Percentiles rank a stretch among this genome's conserved stretches.
These are phyloP conservation scores for Hanseniaspora occidentalis DNA, from an alignment of 805 yeast genomes.

Conservation along the genomic window DNA sequence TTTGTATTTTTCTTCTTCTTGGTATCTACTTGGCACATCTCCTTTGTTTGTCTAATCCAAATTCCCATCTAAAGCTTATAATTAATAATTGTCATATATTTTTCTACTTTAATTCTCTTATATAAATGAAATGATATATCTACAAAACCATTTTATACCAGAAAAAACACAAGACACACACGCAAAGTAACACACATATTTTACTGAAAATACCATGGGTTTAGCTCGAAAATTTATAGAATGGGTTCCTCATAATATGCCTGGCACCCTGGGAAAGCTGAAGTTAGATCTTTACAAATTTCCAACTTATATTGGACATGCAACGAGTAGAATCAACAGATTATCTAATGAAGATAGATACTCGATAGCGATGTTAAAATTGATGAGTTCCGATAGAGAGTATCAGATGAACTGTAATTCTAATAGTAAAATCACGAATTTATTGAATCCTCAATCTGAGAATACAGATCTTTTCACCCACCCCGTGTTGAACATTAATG, in stretches of 20 bases:
- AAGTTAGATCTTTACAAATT: slow-evolving; percentile 10
- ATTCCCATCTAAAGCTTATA: too few species aligned
- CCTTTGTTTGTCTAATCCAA: too few species aligned
- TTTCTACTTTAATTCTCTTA: too few species aligned
- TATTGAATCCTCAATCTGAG: slow-evolving; percentile 9
- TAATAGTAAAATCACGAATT: slow-evolving; percentile 13
- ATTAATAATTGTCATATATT: too few species aligned
- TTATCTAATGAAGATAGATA: slow-evolving; percentile 71
- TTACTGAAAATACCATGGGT: background rate
- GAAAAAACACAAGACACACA: too few species aligned
- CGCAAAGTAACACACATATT: too few species aligned
- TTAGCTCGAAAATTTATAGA: background rate
- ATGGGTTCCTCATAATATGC: slow-evolving; percentile 19
- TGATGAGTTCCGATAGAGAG: slow-evolving; percentile 26
- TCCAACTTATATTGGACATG: slow-evolving; percentile 53
- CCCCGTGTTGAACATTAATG: slow-evolving; percentile 51
- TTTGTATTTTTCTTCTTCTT: too few species aligned
- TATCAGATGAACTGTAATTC: slow-evolving; percentile 13
- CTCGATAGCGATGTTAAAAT: slow-evolving; percentile 47
- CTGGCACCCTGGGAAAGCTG: background rate
- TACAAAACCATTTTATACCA: too few species aligned
- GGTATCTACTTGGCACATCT: too few species aligned
- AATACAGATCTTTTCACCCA: slow-evolving; percentile 3
- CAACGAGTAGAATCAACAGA: slow-evolving; percentile 62
- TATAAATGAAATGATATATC: too few species aligned